Base-by-base conservation (phyloP, 2,329 filamentous ascomycete genomes). In the Sporothrix protearum region DNA sequence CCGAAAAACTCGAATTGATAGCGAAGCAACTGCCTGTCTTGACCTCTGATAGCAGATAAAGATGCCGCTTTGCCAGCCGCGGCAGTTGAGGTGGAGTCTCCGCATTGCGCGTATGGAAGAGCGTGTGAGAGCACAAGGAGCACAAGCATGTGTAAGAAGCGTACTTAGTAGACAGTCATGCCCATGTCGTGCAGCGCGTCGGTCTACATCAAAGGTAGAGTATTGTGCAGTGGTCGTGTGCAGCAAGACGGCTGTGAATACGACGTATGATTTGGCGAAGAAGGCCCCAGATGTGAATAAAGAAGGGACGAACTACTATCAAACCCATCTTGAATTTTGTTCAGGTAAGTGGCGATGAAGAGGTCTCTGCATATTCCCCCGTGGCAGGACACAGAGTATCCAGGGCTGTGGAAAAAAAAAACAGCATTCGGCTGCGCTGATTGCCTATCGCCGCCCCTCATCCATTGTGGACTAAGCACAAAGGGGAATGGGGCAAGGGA, bases 321-420 rank as follows among this genome's bases (percentile, higher is more conserved):
- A 57, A 57, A 12, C 19, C 30, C 33, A 12, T 14, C 28, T 39
- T 9, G 3, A 22, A 19, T 14, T 64, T 64, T 14, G 59, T 16
- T 16, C 36, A 45, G 59, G 59, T 36, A 45, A 45, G 59, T 64
- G 59, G 59, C 59, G 36, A 64, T 64, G 59, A n/a, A 14, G 36
- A 39, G 39, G 59, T 64, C 59, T 64, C 57, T 64, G 59, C 22
- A 64, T 45, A 28, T 25, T 45, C 36, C 3, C 19, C 59, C 39
- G 45, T 4, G 59, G 59, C n/a, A 51, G 64, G 47, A 68, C 45
- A 51, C 64, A 39, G 64, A 68, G 45, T 53, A 68, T 68, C 64
- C 64, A 68, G 47, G 64, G 47, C 47, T 39, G 28, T n/a, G 36
- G 22, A 30, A 47, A 63, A 28, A 47, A 25, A 42, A 14, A 8